A percentile compares a stretch with the other conserved stretches of the same genome.
Evolutionary conservation across 805 yeast genomes (phyloP).

Genomic region (Metahyphopichia silvanorum): DNA sequence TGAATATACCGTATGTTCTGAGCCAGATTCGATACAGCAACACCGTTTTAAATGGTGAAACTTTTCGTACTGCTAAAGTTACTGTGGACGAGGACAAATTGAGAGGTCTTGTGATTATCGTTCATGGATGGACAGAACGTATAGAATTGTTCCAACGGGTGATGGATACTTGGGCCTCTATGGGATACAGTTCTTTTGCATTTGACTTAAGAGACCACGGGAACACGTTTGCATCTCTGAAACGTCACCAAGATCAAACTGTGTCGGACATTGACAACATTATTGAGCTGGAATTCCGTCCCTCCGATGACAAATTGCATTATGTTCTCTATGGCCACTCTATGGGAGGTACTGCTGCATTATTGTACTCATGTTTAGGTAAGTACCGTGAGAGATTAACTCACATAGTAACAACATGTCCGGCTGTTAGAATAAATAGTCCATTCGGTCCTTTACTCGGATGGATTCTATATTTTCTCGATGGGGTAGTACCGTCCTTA

Average conservation of each 20-base stretch:
- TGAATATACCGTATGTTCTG: too few species aligned
- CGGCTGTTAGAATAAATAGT: slow-evolving; percentile 3
- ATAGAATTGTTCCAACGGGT: slow-evolving; percentile 6
- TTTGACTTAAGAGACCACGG: slow-evolving; percentile 12
- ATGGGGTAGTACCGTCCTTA: not conserved
- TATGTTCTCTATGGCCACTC: slow-evolving; percentile 7
- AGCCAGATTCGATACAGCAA: too few species aligned
- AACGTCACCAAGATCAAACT: slow-evolving; percentile 1
- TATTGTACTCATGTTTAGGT: slow-evolving; percentile 6
- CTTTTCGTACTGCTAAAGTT: too few species aligned
- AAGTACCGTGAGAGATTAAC: slow-evolving; percentile 4
- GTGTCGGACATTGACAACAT: slow-evolving; percentile 7
- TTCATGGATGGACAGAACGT: slow-evolving; percentile 13
- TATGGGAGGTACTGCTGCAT: slow-evolving; percentile 10
- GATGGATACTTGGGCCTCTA: slow-evolving; percentile 7
- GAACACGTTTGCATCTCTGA: slow-evolving; percentile 7
- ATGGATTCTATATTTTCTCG: not conserved
- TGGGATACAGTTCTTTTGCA: slow-evolving; percentile 9
- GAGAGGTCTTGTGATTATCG: slow-evolving; percentile 7
- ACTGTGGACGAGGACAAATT: too few species aligned
- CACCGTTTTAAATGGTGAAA: too few species aligned
- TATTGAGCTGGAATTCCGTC: slow-evolving; percentile 6
- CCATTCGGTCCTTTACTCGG: not conserved
- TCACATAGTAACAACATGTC: slow-evolving; percentile 5
- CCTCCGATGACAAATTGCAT: not conserved